A percentile compares a stretch with the other conserved stretches of the same genome.
These are phyloP conservation scores for Beauveria pseudobassiana DNA, from an alignment of 2,329 filamentous ascomycete species.

Conservation along the genomic window DNA sequence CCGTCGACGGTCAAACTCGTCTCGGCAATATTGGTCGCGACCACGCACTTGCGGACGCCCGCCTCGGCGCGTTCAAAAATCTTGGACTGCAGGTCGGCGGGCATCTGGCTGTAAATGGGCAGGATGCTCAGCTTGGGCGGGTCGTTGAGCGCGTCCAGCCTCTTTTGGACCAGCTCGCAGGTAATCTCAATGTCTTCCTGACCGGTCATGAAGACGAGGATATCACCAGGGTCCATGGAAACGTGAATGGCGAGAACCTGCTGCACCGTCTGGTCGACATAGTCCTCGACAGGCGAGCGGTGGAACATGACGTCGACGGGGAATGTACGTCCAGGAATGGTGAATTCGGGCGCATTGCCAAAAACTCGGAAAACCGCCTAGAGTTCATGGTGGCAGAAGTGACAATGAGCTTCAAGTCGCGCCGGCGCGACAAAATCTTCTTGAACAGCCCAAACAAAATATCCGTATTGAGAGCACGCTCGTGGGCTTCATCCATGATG, in stretches of 20 bases:
- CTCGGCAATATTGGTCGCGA: slow-evolving; percentile 97
- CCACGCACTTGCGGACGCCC: slow-evolving; percentile 92
- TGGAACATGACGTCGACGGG: slow-evolving; percentile 96
- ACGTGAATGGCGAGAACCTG: slow-evolving; percentile 95
- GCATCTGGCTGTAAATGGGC: slow-evolving; percentile 99
- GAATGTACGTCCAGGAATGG: slow-evolving; percentile 92
- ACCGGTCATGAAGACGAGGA: slow-evolving; percentile 98
- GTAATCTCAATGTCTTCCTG: slow-evolving; percentile 98
- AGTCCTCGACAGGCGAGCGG: slow-evolving; percentile 90
- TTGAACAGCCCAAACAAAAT: slow-evolving; percentile 97
- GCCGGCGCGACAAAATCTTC: slow-evolving; percentile 82
- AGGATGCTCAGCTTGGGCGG: slow-evolving; percentile 90
- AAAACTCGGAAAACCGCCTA: slow-evolving; percentile 92
- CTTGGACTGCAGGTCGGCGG: slow-evolving; percentile 91
- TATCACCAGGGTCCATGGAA: slow-evolving; percentile 86
- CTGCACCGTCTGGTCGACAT: slow-evolving; percentile 93
- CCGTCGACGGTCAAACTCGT: slow-evolving; percentile 97
- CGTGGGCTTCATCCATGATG: slow-evolving; percentile 99
- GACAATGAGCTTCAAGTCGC: slow-evolving; percentile 92
- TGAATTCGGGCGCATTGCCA: slow-evolving; percentile 94
- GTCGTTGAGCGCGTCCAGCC: slow-evolving; percentile 82
- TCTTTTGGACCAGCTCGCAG: slow-evolving; percentile 84
- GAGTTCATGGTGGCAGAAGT: slow-evolving; percentile 99
- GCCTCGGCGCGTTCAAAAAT: slow-evolving; percentile 90
- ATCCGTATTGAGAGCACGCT: slow-evolving; percentile 92